These are phyloP conservation scores for Candida sanyaensis DNA, from an alignment of 1,139 yeast genomes.

Conservation along the genomic window DNA sequence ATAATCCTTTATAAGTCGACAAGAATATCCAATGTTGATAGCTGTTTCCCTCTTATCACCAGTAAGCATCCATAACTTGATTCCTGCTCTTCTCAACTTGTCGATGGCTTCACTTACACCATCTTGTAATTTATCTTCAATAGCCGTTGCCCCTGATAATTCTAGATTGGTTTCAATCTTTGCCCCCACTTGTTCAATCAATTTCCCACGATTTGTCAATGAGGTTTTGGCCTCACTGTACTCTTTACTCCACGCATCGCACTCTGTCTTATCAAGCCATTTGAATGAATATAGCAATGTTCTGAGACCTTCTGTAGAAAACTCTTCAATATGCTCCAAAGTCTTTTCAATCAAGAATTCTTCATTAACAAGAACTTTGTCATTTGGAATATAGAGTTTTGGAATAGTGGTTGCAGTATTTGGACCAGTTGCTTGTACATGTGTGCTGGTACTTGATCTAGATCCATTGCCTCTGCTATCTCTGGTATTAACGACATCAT, in stretches of 20 bases:
- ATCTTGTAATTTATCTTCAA: slow-evolving; percentile 93
- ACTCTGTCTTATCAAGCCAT: slow-evolving; percentile 64
- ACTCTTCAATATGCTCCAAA: slow-evolving; percentile 86
- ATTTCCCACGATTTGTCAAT: slow-evolving; percentile 60
- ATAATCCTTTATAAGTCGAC: slow-evolving; percentile 89
- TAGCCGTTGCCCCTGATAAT: slow-evolving; percentile 90
- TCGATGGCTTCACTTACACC: slow-evolving; percentile 97
- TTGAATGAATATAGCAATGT: slow-evolving; percentile 82
- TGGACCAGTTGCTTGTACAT: background rate
- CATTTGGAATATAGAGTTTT: slow-evolving; percentile 51
- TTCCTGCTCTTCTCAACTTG: slow-evolving; percentile 88
- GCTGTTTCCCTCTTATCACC: slow-evolving; percentile 99
- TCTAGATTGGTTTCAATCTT: slow-evolving; percentile 66
- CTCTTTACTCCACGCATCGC: slow-evolving; percentile 62
- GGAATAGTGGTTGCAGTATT: background rate
- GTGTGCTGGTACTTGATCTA: background rate
- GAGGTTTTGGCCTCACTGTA: slow-evolving; percentile 81
- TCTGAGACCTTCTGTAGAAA: slow-evolving; percentile 91
- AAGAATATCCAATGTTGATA: slow-evolving; percentile 92
- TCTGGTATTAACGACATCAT: background rate
- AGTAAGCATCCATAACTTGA: slow-evolving; percentile 96
- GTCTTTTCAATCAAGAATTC: slow-evolving; percentile 81
- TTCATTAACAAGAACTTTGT: slow-evolving; percentile 67
- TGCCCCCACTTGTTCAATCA: slow-evolving; percentile 75
- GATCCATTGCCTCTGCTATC: background rate